These are phyloP conservation scores for Hawksworthiomyces lignivorus DNA, from an alignment of 2,329 filamentous ascomycete genomes.

Conservation along the genomic window DNA sequence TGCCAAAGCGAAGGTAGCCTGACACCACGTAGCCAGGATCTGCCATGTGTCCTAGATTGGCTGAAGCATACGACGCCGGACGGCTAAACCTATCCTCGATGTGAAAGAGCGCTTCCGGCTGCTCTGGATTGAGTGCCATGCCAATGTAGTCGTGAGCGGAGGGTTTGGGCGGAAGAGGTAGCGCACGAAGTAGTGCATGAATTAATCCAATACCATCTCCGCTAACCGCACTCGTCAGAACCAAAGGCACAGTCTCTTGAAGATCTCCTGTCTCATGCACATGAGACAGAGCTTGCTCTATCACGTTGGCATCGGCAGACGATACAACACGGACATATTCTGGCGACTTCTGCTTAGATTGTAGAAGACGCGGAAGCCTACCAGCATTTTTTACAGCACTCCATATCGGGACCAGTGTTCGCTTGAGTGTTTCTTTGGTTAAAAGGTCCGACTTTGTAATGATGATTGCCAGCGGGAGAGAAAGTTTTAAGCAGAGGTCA, in stretches of 20 bases:
- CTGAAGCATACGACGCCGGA: slow-evolving; percentile 51
- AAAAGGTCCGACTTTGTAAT: slow-evolving; percentile 82
- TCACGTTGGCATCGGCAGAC: slow-evolving; percentile 47
- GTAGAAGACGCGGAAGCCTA: slow-evolving; percentile 67
- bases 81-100: slow-evolving; percentile 85
- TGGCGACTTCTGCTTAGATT: slow-evolving; percentile 35
- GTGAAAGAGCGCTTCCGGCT: slow-evolving; percentile 66
- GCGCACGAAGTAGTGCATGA: slow-evolving; percentile 69
- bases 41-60: slow-evolving; percentile 31
- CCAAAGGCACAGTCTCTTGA: slow-evolving; percentile 63
- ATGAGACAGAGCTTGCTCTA: slow-evolving; percentile 45
- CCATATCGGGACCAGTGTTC: slow-evolving; percentile 65
- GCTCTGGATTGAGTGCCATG: slow-evolving; percentile 48
- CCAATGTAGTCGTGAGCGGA: slow-evolving; percentile 49
- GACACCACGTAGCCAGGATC: slow-evolving; percentile 68
- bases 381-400: slow-evolving; percentile 70
- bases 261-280: slow-evolving; percentile 37
- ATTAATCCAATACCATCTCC: slow-evolving; percentile 74
- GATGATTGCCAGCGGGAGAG: slow-evolving; percentile 68
- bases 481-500: slow-evolving; percentile 73
- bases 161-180: slow-evolving; percentile 59
- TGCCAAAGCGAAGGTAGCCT: slow-evolving; percentile 74
- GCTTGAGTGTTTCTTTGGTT: slow-evolving; percentile 61
- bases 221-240: slow-evolving; percentile 80
- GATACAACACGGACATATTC: slow-evolving; percentile 51